Evolutionary conservation across 2,329 filamentous ascomycete genomes (phyloP).

Genomic region (Mycosphaerella sp.): DNA sequence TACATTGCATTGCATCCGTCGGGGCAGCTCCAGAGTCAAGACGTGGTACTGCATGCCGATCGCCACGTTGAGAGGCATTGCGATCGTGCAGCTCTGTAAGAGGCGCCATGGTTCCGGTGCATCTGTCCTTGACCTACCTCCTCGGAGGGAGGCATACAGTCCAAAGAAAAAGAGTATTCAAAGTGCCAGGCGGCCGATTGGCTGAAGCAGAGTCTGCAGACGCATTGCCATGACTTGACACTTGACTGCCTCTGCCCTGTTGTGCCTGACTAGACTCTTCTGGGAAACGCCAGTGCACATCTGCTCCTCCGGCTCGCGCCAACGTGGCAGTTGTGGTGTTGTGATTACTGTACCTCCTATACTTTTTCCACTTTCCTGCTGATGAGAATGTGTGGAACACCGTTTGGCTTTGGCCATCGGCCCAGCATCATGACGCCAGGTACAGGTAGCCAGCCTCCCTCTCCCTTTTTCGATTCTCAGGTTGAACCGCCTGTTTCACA

Average conservation of each 20-base stretch:
- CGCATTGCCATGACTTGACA: too few species aligned
- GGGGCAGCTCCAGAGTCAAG: background rate
- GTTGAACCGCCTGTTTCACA: too few species aligned
- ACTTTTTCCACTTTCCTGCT: too few species aligned
- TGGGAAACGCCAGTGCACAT: background rate
- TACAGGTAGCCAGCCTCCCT: background rate
- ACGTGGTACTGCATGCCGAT: background rate
- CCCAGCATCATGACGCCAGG: background rate
- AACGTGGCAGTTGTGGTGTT: background rate
- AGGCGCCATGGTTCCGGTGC: background rate
- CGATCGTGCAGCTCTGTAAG: background rate
- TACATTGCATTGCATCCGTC: background rate
- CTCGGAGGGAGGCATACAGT: too few species aligned
- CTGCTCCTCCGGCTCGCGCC: background rate
- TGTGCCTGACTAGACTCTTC: background rate
- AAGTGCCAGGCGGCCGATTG: background rate
- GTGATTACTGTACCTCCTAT: background rate
- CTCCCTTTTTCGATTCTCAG: too few species aligned
- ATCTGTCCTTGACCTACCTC: too few species aligned
- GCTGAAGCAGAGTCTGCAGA: background rate
- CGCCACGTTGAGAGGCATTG: background rate
- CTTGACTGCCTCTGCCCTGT: too few species aligned
- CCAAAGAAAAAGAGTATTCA: too few species aligned
- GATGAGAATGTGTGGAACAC: background rate
- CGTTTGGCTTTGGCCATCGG: background rate